Base-by-base conservation (phyloP, 208 protist genomes). In the Strigomonas culicis region DNA sequence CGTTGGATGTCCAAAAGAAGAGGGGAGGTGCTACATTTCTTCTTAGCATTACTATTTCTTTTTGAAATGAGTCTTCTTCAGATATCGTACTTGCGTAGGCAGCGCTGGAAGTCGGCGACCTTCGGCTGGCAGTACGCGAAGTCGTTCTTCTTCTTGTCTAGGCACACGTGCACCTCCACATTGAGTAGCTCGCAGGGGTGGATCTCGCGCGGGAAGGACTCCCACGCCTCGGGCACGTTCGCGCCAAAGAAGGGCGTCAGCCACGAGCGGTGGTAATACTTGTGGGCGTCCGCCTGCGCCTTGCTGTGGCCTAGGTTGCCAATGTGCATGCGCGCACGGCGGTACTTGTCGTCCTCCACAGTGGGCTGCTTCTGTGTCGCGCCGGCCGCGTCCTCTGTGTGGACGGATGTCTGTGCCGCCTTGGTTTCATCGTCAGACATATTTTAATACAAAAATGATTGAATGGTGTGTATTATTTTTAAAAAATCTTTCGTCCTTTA, bases 1-100 rank as follows among this genome's bases (percentile, higher is more conserved):
- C n/a, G n/a, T 46, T 46, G 10, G 17, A n/a, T 46, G 17, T 46
- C 10, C 39, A 46, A 55, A 55, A 21, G 24, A 24, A 24, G 7
- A 55, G 49, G 7, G 7, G 49, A 21, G n/a, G 7, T 27, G n/a
- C 49, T 55, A 55, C 10, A 30, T 30, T 55, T 55, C 13, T 55
- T 55, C n/a, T 55, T 55, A 55, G 10, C 17, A 46, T 46, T 55
- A 30, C 8, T 55, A 55, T 55, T 55, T 30, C n/a, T 30, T 24
- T 24, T 55, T 55, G n/a, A 55, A 27, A 10, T 21, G 13, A 55
- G 25, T 30, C 49, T n/a, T n/a, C n/a, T n/a, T n/a, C n/a, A n/a
- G n/a, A n/a, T n/a, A n/a, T n/a, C n/a, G n/a, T n/a, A n/a, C n/a
- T n/a, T n/a, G n/a, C n/a, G n/a, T n/a, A 55, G 25, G 24, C 49